Base-by-base conservation (phyloP, 2,329 filamentous ascomycete genomes). In the Monascus ruber region DNA sequence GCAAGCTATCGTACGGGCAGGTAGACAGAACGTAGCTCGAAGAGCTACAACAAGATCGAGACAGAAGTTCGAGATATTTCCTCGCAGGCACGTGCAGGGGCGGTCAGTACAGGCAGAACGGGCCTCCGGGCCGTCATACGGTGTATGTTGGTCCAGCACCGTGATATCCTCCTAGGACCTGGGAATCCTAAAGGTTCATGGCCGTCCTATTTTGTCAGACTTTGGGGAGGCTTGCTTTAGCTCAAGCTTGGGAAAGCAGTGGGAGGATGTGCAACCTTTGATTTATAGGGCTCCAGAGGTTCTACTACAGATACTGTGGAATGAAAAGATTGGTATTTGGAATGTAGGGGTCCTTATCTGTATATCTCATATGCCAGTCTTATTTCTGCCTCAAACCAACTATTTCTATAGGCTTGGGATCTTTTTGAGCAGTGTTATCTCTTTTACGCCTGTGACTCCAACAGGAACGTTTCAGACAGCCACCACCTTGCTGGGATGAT, bases 401-500 rank as follows among this genome's bases (percentile, higher is more conserved):
- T n/a, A 9, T 34, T 24, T n/a, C 17, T 8, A 2, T 31, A 34
- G 32, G 17, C 24, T 2, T 34, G 32, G 32, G 32, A 34, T 34
- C 32, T 34, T 2, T 34, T 34, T 17, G 32, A 34, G 24, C 6
- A 34, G 7, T 2, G 24, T 7, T 4, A 34, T 34, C 24, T 34
- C 7, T 34, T 34, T 3, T 6, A 24, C 7, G 32, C 11, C 11
- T 4, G 11, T 7, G 17, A 34, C 3, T 6, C 7, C 17, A 24
- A 36, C 5, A 37, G 36, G 5, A 26, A 51, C 8, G 24, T 31
- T 10, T 47, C 39, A 31, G 39, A 46, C 7, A 34, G 25, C 11
- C 49, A 54, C 27, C 56, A 62, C 26, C 48, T 63, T 35, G 57
- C 54, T 1, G 50, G 56, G 35, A 62, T 66, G 53, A 54, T 66